phyloP scores from a whole-genome alignment of 257 asterid genomes.

The Gynochthodes officinalis region DNA sequence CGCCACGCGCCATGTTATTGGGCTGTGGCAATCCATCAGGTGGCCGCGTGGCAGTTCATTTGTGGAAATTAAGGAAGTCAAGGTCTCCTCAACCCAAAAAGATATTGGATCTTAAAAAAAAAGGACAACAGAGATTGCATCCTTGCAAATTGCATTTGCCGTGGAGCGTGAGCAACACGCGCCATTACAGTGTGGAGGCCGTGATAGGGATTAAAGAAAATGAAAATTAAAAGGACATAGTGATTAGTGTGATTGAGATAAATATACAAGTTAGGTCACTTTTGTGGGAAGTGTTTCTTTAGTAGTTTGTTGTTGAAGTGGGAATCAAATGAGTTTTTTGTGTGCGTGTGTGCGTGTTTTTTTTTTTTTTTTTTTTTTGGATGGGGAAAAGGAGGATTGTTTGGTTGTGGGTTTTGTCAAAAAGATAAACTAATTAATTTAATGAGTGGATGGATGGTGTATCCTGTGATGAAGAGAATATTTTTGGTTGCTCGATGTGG shows the following conservation, averaged over 20 bases:
- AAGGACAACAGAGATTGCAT: neutral
- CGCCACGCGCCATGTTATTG: conserved; percentile 24
- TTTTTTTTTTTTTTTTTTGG: too few species aligned
- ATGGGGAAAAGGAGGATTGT: neutral
- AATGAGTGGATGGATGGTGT: conserved; percentile 19
- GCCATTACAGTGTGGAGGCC: too few species aligned
- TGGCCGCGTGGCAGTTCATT: conserved; percentile 30
- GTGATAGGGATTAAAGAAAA: too few species aligned
- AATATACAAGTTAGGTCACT: conserved; percentile 27
- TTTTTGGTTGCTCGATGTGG: conserved; percentile 57
- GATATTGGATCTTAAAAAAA: conserved; percentile 24
- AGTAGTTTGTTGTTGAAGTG: conserved; percentile 24
- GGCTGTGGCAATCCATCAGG: conserved; percentile 29
- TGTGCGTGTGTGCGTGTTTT: too few species aligned
- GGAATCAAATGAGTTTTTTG: conserved; percentile 37
- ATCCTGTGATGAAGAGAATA: conserved; percentile 24
- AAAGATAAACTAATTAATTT: conserved; percentile 5
- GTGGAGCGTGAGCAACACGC: too few species aligned
- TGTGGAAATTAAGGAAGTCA: conserved; percentile 45
- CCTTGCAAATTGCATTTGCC: too few species aligned
- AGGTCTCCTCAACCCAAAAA: conserved; percentile 27
- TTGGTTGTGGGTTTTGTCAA: conserved; percentile 19
- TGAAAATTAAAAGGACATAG: too few species aligned
- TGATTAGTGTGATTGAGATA: too few species aligned
- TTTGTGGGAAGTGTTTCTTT: conserved; percentile 13